These are phyloP conservation scores for Erucastrum elatum DNA, from an alignment of 345 rosid species.

Conservation along the genomic window DNA sequence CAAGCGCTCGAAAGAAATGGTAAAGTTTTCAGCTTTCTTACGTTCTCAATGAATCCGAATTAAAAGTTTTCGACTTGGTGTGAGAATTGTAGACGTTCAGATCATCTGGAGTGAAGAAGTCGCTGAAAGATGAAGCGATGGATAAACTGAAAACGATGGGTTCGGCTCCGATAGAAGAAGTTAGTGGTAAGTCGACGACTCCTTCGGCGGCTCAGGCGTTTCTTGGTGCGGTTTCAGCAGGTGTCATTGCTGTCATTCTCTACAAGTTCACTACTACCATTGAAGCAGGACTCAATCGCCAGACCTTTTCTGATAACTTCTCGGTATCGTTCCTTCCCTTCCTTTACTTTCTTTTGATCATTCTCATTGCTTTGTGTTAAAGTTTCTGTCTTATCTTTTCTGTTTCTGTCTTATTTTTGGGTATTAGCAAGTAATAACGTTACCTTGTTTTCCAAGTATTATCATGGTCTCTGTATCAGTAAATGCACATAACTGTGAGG, in stretches of 20 bases:
- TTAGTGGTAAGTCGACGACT: conserved; percentile 48
- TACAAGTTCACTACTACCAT: conserved; percentile 81
- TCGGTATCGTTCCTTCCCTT: conserved; percentile 51
- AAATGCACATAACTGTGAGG: neutral
- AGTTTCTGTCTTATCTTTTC: neutral
- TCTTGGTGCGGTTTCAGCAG: conserved; percentile 75
- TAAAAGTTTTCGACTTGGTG: neutral
- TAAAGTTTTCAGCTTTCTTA: conserved; percentile 14
- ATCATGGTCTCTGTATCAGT: neutral
- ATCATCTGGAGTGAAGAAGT: conserved; percentile 64
- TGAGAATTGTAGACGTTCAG: conserved; percentile 57
- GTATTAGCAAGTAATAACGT: neutral
- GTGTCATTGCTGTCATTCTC: conserved; percentile 77
- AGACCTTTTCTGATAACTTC: conserved; percentile 64
- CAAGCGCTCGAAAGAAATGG: conserved; percentile 77
- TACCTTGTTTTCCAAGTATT: conserved; percentile 23
- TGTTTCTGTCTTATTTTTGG: neutral
- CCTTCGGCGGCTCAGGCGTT: conserved; percentile 79
- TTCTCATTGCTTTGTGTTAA: neutral
- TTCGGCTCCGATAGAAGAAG: conserved; percentile 54
- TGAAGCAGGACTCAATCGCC: conserved; percentile 78
- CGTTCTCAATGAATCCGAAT: neutral
- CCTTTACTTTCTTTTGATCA: neutral
- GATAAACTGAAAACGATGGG: conserved; percentile 65
- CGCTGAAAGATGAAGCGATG: conserved; percentile 80